Conservation (phyloP, 2,329 filamentous ascomycete species). For the Colletotrichum limetticola region DNA sequence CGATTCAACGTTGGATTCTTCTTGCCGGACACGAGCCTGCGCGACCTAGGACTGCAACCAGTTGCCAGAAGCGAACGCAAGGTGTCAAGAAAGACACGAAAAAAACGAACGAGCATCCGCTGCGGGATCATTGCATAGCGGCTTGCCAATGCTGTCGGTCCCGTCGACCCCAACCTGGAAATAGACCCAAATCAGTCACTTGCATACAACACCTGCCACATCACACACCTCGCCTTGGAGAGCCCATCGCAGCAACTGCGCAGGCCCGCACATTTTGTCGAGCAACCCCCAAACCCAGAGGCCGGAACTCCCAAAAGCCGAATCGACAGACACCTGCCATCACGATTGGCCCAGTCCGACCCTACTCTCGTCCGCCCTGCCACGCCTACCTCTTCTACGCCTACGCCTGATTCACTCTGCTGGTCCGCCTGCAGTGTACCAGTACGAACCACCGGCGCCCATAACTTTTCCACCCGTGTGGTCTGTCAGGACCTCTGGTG, state of each 20-base stretch:
- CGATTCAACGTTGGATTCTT: conserved; percentile 25
- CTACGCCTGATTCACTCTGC: neutral
- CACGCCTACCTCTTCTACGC: neutral
- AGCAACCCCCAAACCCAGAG: conserved; percentile 40
- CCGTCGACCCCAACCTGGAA: conserved; percentile 42
- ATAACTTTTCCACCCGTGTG: conserved; percentile 7
- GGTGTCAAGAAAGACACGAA: neutral
- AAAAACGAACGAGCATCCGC: conserved; percentile 28
- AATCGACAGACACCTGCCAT: conserved; percentile 24
- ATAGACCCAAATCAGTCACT: conserved; percentile 54
- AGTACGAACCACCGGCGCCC: conserved; percentile 22
- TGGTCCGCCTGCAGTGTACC: conserved; percentile 32
- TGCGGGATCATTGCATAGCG: conserved; percentile 26
- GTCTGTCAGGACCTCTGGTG: conserved; percentile 17
- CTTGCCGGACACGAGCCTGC: conserved; percentile 16
- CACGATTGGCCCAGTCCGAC: conserved; percentile 32
- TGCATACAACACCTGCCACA: conserved; percentile 58
- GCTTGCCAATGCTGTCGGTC: conserved; percentile 37
- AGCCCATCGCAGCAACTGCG: conserved; percentile 52
- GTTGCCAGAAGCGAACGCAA: conserved; percentile 11
- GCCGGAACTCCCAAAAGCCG: conserved; percentile 28
- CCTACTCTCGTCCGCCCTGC: conserved; percentile 28
- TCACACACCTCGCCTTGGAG: conserved; percentile 49
- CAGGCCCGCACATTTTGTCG: conserved; percentile 47
- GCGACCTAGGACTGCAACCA: conserved; percentile 18